Evolutionary conservation across 305 asterid genomes (phyloP).

Genomic region (Solanum hybrid): DNA sequence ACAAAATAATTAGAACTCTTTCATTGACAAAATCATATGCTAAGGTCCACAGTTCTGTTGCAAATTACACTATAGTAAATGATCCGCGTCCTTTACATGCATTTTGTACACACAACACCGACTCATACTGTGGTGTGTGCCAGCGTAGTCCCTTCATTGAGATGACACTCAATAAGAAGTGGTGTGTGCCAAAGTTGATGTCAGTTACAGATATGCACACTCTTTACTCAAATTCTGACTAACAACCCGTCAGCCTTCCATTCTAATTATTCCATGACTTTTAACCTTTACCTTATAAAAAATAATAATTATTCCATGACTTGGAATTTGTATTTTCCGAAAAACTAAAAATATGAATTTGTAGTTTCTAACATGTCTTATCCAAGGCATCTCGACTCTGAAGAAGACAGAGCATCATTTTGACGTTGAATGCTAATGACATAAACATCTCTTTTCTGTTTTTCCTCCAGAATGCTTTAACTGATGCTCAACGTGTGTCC

Average conservation of each 20-base stretch:
- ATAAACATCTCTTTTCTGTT: slow-evolving; percentile 4
- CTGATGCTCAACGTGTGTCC: slow-evolving; percentile 79
- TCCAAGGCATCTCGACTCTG: not conserved
- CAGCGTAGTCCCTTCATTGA: not conserved
- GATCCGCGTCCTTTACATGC: not conserved
- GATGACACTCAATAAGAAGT: not conserved
- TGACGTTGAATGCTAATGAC: not conserved
- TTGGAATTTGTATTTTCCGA: not conserved
- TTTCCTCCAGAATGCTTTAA: slow-evolving; percentile 66
- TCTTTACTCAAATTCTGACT: not conserved
- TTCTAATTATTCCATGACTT: not conserved
- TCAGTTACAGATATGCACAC: not conserved
- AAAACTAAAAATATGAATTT: not conserved
- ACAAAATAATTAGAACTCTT: not conserved
- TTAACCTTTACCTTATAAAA: not conserved
- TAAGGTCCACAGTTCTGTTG: not conserved
- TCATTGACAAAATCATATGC: not conserved
- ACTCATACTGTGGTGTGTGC: not conserved
- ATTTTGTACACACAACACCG: not conserved
- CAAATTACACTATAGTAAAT: not conserved
- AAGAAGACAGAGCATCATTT: not conserved
- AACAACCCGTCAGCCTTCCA: not conserved
- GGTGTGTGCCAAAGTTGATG: not conserved
- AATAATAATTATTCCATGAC: not conserved
- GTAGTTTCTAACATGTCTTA: not conserved